Evolutionary conservation across 176 grass and related monocot genomes (phyloP).

Genomic region (Aegilops sharonensis): DNA sequence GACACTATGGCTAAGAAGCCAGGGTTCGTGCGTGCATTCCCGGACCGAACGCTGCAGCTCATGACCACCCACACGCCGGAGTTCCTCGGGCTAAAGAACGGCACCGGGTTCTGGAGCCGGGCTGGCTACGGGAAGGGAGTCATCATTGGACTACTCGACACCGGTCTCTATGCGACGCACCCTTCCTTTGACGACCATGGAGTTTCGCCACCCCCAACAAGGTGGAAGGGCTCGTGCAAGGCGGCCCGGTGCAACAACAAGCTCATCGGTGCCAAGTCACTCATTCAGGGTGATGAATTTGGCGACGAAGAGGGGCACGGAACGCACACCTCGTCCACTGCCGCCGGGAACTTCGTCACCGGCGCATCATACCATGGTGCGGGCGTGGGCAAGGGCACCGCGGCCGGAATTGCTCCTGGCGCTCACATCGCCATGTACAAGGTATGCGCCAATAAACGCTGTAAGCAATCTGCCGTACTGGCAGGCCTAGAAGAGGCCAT

Average conservation of each 20-base stretch:
- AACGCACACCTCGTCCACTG: constrained; percentile 40
- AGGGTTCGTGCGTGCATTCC: constrained; percentile 36
- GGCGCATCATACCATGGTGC: neutral
- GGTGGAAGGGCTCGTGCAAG: constrained; percentile 25
- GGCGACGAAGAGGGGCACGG: constrained; percentile 16
- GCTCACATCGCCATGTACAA: constrained; percentile 42
- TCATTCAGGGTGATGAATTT: neutral
- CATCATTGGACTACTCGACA: constrained; percentile 51
- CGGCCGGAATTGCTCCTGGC: constrained; percentile 28
- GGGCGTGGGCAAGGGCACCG: neutral
- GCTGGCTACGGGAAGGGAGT: constrained; percentile 31
- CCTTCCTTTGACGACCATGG: constrained; percentile 1
- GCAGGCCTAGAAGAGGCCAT: constrained; percentile 27
- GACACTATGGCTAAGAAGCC: neutral
- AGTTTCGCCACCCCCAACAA: neutral
- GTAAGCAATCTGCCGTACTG: neutral
- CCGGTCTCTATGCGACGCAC: constrained; percentile 13
- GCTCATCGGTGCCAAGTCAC: neutral
- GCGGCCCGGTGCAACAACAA: constrained; percentile 5
- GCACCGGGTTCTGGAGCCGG: constrained; percentile 14
- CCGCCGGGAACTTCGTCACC: constrained; percentile 31
- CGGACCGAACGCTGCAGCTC: neutral
- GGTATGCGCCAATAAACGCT: constrained; percentile 3
- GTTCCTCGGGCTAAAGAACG: neutral
- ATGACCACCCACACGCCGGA: constrained; percentile 42